Base-by-base conservation (phyloP, 805 yeast genomes). In the Candida parachauliodes region DNA sequence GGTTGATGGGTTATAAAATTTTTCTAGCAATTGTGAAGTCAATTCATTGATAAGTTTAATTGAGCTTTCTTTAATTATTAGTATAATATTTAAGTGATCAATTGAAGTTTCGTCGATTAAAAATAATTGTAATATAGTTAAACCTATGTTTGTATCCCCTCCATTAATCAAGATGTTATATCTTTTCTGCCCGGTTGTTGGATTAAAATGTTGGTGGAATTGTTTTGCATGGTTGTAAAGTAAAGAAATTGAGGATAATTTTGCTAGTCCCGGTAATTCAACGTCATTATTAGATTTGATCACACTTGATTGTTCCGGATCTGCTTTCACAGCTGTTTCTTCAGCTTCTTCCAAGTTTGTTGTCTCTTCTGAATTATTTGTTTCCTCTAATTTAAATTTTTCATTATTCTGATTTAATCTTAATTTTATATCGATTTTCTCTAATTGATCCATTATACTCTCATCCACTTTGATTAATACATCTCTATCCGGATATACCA, bases 401-500 rank as follows among this genome's bases (percentile, higher is more conserved):
- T 40, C 26, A 5, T 35, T 43, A 22, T 34, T 16, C 7, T 33
- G 37, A 3, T 44, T 34, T 16, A 51, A 41, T 8, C 50, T 35
- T 20, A 64, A 50, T 19, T 46, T 38, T 7, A 59, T 47, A 40
- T 65, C 62, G 10, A 60, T 35, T 1, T 39, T 24, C 6, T 41
- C 45, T 28, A 65, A 39, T 14, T 40, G 37, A 1, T 47, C 51
- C 15, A 57, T 39, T 4, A 49, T 50, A 2, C 44, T 52, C 1
- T 57, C 59, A 25, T 48, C 49, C 6, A 65, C 49, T n/a, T 48
- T 53, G 1, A 67, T 33, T 14, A 67, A 15, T 16, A 52, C 37
- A 47, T 81, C 87, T 24, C 60, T 52, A 8, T 52, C 49, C 11
- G 84, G 79, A 42, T 79, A 73, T 3, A 83, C 55, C 15, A 77